phyloP scores from a whole-genome alignment of 176 grass and related monocot genomes.

The Puya raimondii region DNA sequence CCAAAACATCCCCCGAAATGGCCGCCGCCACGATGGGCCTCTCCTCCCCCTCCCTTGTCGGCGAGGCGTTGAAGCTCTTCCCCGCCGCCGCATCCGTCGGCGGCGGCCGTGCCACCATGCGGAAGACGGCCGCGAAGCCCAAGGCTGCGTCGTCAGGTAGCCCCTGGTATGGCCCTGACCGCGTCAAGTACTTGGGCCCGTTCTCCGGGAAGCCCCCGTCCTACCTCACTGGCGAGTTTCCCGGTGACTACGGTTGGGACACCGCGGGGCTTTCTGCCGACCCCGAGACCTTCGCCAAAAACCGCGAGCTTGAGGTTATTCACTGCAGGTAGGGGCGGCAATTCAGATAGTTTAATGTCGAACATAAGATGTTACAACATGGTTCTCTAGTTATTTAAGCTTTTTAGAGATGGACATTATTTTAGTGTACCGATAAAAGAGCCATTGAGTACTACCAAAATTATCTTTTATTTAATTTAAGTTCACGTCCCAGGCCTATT shows the following conservation, averaged over 20 bases:
- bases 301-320: conserved; percentile 61
- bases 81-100: conserved; percentile 17
- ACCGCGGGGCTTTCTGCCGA: conserved; percentile 87
- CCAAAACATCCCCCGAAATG: conserved; percentile 3
- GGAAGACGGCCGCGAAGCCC: conserved; percentile 34
- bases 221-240: conserved; percentile 84
- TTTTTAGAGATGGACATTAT: too few species aligned
- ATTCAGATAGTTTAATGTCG: too few species aligned
- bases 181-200: conserved; percentile 86
- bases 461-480: too few species aligned
- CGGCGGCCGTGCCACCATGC: conserved; percentile 53
- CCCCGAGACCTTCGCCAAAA: conserved; percentile 84
- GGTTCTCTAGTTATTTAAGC: too few species aligned
- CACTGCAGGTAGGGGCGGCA: background rate
- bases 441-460: too few species aligned
- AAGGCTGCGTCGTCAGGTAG: conserved; percentile 42
- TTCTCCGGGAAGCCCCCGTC: conserved; percentile 89
- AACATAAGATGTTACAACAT: too few species aligned
- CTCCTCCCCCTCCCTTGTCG: conserved; percentile 43
- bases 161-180: conserved; percentile 82
- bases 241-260: conserved; percentile 96
- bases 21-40: conserved; percentile 45
- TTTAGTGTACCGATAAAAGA: too few species aligned
- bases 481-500: too few species aligned
- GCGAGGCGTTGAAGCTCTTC: conserved; percentile 29